Evolutionary conservation across 306 rosid genomes (phyloP).

Genomic region (Potentilla sterilis): DNA sequence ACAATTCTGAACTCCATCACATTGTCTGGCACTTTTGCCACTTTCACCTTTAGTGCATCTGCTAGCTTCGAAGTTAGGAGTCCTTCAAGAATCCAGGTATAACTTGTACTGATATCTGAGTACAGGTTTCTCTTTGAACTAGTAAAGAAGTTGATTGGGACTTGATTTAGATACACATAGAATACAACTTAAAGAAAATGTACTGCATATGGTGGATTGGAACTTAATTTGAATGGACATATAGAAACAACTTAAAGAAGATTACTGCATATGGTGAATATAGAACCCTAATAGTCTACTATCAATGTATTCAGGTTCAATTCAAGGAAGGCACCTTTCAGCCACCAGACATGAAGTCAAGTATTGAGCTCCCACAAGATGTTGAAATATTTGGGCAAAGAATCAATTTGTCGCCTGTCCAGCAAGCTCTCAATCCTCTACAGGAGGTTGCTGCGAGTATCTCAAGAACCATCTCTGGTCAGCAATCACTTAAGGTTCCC

Average conservation of each 20-base stretch:
- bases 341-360: slow-evolving; percentile 85
- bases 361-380: slow-evolving; percentile 65
- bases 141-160: not conserved
- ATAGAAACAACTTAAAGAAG: not conserved
- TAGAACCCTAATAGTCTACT: slow-evolving; percentile 19
- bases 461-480: slow-evolving; percentile 70
- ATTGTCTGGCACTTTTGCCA: slow-evolving; percentile 66
- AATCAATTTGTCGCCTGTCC: slow-evolving; percentile 60
- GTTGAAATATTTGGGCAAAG: slow-evolving; percentile 73
- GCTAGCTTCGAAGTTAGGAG: slow-evolving; percentile 86
- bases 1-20: slow-evolving; percentile 64
- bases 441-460: slow-evolving; percentile 58
- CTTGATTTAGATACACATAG: too few relatives aligned
- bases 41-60: slow-evolving; percentile 73
- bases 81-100: slow-evolving; percentile 91
- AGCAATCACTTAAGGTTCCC: slow-evolving; percentile 75
- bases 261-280: not conserved
- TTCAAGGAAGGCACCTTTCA: slow-evolving; percentile 82
- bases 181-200: too few relatives aligned
- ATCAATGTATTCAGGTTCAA: slow-evolving; percentile 54
- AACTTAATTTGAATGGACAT: not conserved
- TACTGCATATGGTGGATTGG: too few relatives aligned
- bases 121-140: not conserved
- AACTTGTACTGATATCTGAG: slow-evolving; percentile 10
- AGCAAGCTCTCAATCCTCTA: slow-evolving; percentile 64